Evolutionary conservation across 2,329 filamentous ascomycete genomes (phyloP).

Genomic region (Pseudodiploospora longispora): DNA sequence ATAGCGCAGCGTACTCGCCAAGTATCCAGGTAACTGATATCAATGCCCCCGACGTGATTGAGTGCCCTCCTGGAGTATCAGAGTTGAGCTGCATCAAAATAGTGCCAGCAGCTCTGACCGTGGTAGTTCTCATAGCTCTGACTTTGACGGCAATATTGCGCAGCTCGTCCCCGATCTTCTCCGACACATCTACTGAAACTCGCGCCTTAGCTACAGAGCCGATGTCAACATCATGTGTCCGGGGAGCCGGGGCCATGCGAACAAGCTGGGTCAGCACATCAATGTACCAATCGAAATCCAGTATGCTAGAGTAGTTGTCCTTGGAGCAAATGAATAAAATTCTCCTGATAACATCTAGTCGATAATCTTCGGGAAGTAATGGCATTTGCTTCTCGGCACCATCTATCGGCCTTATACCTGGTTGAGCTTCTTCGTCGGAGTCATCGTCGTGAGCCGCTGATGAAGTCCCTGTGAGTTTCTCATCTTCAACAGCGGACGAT

Average conservation of each 20-base stretch:
- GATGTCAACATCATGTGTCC: constrained; percentile 29
- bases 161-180: constrained; percentile 73
- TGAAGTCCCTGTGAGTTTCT: constrained; percentile 32
- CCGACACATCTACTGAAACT: constrained; percentile 43
- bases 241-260: constrained; percentile 53
- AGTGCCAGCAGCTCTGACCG: constrained; percentile 75
- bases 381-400: constrained; percentile 35
- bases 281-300: constrained; percentile 97
- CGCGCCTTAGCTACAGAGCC: constrained; percentile 20
- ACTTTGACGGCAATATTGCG: constrained; percentile 90
- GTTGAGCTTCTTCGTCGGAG: constrained; percentile 43
- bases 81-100: constrained; percentile 53
- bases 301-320: constrained; percentile 77
- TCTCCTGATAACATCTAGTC: constrained; percentile 69
- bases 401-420: constrained; percentile 27
- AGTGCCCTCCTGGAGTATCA: constrained; percentile 46
- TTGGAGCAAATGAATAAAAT: constrained; percentile 85
- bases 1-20: constrained; percentile 74
- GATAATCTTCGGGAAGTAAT: constrained; percentile 78
- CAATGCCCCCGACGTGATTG: constrained; percentile 57
- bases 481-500: constrained; percentile 47
- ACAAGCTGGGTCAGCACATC: constrained; percentile 82
- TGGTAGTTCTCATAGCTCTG: constrained; percentile 68
- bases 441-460: constrained; percentile 36
- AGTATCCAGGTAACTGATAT: constrained; percentile 75